Evolutionary conservation across 192 early-diverging fungal species (phyloP), one percentile per base, ranked within the genome.

Genomic region (Gonapodya prolifera): DNA sequence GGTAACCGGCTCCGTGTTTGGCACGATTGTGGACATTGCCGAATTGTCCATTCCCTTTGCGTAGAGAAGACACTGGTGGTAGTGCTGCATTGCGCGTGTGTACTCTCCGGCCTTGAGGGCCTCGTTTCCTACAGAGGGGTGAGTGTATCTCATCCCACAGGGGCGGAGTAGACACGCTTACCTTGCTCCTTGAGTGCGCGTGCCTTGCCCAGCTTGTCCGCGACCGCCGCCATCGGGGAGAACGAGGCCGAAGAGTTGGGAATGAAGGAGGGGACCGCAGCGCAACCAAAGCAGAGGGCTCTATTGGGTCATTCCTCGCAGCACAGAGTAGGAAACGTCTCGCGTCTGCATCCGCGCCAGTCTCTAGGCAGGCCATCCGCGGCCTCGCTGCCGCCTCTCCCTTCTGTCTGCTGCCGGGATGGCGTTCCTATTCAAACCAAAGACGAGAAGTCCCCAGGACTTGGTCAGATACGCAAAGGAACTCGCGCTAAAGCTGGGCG

Each of bases 381-480:
- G 45, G 45, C 45, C 8, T 61, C 8, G 23, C 23, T 61, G 45
- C 45, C 45, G 45, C 45, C 8, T 16, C 45, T 23, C 8, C 23
- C 45, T 8, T 23, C 8, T 61, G 8, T 61, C 45, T 70, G 16
- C 81, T 34, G 30, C 30, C 35, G 34, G n/a, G 31, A 92, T 92
- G 91, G 89, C 85, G 74, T 92, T 92, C 82, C 82, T 94, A 35
- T 94, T 94, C 85, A 94, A 93, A 80, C 77, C 89, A 75, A 93
- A 91, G 83, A 88, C 86, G 84, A 94, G 93, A 81, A 90, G 92
- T 32, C 95, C 96, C 69, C 88, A 92, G 73, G 96, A 98, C 82
- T 83, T 98, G 77, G 96, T 95, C 77, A 90, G 87, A 81, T 88
- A 89, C 82, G 90, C 92, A 75, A 94, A 93, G 82, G 96, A 98